Percentiles rank a stretch among this genome's conserved stretches.
These are phyloP conservation scores for Podospora tetraspora DNA, from an alignment of 495 filamentous ascomycete species.

Conservation along the genomic window DNA sequence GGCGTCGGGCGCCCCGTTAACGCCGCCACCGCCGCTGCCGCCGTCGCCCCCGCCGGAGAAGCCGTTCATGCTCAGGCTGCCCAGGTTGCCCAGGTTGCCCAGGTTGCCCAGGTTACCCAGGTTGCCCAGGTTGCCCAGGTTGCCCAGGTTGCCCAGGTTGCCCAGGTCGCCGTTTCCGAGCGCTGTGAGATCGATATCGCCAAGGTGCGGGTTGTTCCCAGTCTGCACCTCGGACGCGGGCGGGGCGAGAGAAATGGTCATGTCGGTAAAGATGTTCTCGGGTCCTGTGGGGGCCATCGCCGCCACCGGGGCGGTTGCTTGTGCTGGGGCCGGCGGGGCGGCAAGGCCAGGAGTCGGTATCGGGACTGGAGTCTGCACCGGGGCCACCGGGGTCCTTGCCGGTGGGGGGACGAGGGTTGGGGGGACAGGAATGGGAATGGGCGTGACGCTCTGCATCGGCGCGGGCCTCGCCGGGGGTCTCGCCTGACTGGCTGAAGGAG, in stretches of 20 bases:
- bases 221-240: constrained; percentile 24
- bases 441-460: constrained; percentile 12
- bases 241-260: constrained; percentile 42
- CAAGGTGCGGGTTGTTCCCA: constrained; percentile 3
- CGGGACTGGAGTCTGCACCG: neutral
- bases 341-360: neutral
- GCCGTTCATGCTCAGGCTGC: neutral
- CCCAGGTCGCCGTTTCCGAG: constrained; percentile 7
- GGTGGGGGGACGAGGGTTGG: neutral
- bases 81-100: constrained; percentile 5
- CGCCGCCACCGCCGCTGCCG: neutral
- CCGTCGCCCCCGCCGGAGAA: neutral
- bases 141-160: constrained; percentile 2
- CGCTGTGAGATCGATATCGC: constrained; percentile 7
- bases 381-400: neutral
- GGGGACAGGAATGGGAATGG: constrained; percentile 9
- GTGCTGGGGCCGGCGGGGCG: neutral
- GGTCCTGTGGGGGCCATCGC: constrained; percentile 6
- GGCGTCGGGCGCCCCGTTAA: constrained; percentile 15
- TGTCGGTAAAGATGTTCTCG: constrained; percentile 37
- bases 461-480: constrained; percentile 10
- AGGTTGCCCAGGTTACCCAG: constrained; percentile 5
- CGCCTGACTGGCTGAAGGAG: constrained; percentile 1
- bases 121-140: constrained; percentile 4
- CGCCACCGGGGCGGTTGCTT: constrained; percentile 5